Base-by-base conservation (phyloP, 257 asterid species). In the Primulina eburnea region DNA sequence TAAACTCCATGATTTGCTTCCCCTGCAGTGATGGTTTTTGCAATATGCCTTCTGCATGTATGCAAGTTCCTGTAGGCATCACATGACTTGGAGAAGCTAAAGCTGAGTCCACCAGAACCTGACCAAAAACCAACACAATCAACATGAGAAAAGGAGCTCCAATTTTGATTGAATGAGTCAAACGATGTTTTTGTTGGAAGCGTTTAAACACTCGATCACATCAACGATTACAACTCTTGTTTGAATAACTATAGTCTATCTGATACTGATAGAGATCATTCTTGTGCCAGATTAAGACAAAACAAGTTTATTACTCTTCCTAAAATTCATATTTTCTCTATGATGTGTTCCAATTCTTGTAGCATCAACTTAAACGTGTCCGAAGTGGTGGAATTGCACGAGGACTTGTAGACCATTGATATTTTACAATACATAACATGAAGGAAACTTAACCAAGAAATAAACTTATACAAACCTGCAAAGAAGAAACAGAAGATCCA, bases 51-150 rank as follows among this genome's bases (percentile, higher is more conserved):
- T 89, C 84, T n/a, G 72, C 89, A 64, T 88, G 68, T 67, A 90
- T 76, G 58, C 95, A 89, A 66, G 88, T 81, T 73, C 99, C 99
- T 0, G 90, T 78, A 0, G 96, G 91, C 99, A 93, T 89, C 11
- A 90, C 77, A 32, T 77, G 76, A 57, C 78, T 64, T 1, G 96
- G 96, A 29, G 84, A 71, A 67, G 90, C 94, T 37, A 93, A 61
- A 37, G 76, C 55, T 4, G 97, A 93, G 67, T 86, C 96, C 77
- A 93, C 89, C 67, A 79, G n/a, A 65, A 93, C 87, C 98, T 92
- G 72, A 71, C 17, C 47, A 18, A 59, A 14, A 58, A 55, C 59
- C 69, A 4, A 65, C 50, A 1, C 55, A 17, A 68, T 32, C 11
- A 62, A 50, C 35, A 35, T 3, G 5, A 40, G 52, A 40, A 10